These are phyloP conservation scores for Lepidium didymum DNA, from an alignment of 345 rosid species.

Conservation along the genomic window DNA sequence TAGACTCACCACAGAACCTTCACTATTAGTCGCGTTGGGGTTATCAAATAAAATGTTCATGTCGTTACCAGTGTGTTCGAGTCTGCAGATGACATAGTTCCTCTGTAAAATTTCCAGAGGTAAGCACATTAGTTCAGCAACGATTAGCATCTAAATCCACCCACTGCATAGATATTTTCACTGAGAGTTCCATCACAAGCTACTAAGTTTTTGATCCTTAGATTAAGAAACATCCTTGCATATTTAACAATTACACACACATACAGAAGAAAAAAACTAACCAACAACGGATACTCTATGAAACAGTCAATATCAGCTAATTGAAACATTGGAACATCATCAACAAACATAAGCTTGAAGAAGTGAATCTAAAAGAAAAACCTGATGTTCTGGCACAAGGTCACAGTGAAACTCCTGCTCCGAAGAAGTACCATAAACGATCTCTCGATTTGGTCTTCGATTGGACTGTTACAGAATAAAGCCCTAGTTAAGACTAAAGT, in stretches of 20 bases:
- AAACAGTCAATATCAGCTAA: too few species aligned
- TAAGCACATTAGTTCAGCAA: background rate
- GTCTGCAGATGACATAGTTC: conserved; percentile 16
- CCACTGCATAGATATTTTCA: too few species aligned
- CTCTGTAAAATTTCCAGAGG: background rate
- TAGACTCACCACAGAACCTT: conserved; percentile 16
- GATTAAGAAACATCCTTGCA: too few species aligned
- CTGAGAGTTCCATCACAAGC: background rate
- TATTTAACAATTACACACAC: too few species aligned
- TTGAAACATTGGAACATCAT: too few species aligned
- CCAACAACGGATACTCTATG: too few species aligned
- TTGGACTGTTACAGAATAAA: background rate
- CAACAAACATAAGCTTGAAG: too few species aligned
- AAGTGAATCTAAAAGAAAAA: background rate
- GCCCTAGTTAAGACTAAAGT: background rate
- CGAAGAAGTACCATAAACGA: conserved; percentile 32
- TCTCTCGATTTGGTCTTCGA: conserved; percentile 19
- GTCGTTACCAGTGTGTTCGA: conserved; percentile 11
- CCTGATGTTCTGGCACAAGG: background rate
- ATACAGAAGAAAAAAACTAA: too few species aligned
- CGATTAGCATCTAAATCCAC: too few species aligned
- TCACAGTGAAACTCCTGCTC: background rate
- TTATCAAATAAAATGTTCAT: background rate
- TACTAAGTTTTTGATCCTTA: background rate
- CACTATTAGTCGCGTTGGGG: background rate